Conservation (phyloP, 106 monocot genomes). For the Acorus calamus region DNA sequence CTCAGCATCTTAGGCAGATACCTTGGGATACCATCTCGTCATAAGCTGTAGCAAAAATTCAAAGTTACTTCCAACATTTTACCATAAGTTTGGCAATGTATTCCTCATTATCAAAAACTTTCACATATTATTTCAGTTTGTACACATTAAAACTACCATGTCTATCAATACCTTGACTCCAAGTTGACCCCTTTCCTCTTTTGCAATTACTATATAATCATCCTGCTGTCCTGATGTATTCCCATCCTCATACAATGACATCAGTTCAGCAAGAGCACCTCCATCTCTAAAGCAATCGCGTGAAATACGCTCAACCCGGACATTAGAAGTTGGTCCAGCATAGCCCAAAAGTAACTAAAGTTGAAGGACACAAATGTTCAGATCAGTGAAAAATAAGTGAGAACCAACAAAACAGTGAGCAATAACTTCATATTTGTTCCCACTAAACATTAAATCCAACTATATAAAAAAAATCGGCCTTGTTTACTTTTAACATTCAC, state of each 20-base stretch:
- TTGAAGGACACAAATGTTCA: conserved; percentile 1
- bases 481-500: no score
- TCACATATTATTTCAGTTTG: no score
- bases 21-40: no score
- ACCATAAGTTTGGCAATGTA: no score
- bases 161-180: conserved; percentile 55
- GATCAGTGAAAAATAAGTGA: neutral
- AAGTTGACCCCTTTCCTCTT: conserved; percentile 21
- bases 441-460: neutral
- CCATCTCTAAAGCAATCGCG: conserved; percentile 58
- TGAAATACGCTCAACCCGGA: conserved; percentile 56
- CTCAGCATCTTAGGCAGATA: neutral
- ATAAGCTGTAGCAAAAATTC: no score
- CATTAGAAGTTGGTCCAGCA: conserved; percentile 62
- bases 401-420: neutral
- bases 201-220: conserved; percentile 4
- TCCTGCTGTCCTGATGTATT: conserved; percentile 8
- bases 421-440: neutral
- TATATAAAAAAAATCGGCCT: no score
- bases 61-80: no score
- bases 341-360: conserved; percentile 60
- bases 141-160: no score
- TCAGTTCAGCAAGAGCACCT: conserved; percentile 74
- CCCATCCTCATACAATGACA: conserved; percentile 56
- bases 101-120: no score